Base-by-base conservation (phyloP, 1,139 yeast species). In the Debaryomyces subglobosus region DNA sequence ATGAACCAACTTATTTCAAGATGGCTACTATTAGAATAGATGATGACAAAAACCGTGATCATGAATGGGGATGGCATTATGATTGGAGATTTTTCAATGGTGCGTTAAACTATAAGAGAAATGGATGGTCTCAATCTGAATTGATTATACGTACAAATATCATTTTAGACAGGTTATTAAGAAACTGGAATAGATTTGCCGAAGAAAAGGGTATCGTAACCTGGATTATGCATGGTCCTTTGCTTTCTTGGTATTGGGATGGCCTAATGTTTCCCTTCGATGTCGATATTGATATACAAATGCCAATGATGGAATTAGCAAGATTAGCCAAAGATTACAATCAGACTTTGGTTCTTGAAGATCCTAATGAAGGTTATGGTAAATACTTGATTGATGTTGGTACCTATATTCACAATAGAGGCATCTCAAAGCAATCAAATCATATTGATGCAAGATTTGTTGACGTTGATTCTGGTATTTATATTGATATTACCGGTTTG, bases 201-300 rank as follows among this genome's bases (percentile, higher is more conserved):
- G 62, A 60, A 51, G 66, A 63, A 49, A 67, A 65, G 47, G 74
- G 72, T 0, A 55, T 69, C 4, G 53, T 68, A 7, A 57, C 61
- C 12, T 67, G 71, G 71, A 57, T 67, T 7, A 59, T 61, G 49
- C 70, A 65, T 44, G 70, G 69, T 1, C 62, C 70, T 10, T 56
- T 67, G 33, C 55, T 65, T 27, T 58, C 65, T 6, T 67, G 71
- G 71, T 65, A 64, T 47, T 66, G 82, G 74, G 79, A 81, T 59
- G 85, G 85, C 0, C 54, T 77, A 52, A 70, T 68, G 12, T 62
- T 79, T 59, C 83, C 84, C 2, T 80, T 83, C 82, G 85, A 80
- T 58, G 71, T 71, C 45, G 85, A 80, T 54, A 59, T 79, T 39
- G 84, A 80, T 57, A 81, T 78, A 23, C 76, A 78, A 45, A 61